Base-by-base conservation (phyloP, 257 asterid genomes). In the Scutellaria barbata region DNA sequence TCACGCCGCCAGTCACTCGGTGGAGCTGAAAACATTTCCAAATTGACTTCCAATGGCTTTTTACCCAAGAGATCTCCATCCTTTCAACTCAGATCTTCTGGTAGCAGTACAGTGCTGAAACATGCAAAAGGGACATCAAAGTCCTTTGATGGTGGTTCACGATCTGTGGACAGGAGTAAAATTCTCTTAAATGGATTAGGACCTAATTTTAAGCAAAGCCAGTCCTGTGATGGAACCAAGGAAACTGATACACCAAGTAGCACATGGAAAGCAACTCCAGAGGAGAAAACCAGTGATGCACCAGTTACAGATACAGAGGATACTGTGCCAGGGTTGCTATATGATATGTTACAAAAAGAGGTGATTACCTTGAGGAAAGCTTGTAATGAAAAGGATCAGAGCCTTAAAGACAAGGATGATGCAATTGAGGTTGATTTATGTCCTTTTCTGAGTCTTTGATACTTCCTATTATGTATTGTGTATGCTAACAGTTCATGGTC, bases 121-220 rank as follows among this genome's bases (percentile, higher is more conserved):
- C 91, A 94, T 78, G 99, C 99, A 37, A 94, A 94, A 83, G 97
- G 96, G 73, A 89, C 99, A 76, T 94, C 99, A 30, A 94, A 89
- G 84, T 94, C 99, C 35, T 94, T 94, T 76, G 99, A 94, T 74
- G 99, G 97, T 70, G 97, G 97, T 52, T 91, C 99, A 57, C 76
- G 99, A 71, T 88, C 99, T 73, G 53, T 79, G 65, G 97, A 89
- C 59, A 81, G 99, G 84, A 79, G 90, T 70, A 91, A 91, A 86
- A 83, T 77, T 77, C 88, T 94, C 80, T 81, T 91, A 77, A 94
- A 86, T 80, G 95, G 95, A 59, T 74, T 92, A 57, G 98, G 97
- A 58, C 89, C 96, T 20, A 94, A 84, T 77, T 91, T 94, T 68
- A 94, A 88, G 77, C 92, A 85, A 82, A 89, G 95, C 74, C 94